These are phyloP conservation scores for Panaeolus papilionaceus DNA, from an alignment of 768 basidiomycete genomes.

Conservation along the genomic window DNA sequence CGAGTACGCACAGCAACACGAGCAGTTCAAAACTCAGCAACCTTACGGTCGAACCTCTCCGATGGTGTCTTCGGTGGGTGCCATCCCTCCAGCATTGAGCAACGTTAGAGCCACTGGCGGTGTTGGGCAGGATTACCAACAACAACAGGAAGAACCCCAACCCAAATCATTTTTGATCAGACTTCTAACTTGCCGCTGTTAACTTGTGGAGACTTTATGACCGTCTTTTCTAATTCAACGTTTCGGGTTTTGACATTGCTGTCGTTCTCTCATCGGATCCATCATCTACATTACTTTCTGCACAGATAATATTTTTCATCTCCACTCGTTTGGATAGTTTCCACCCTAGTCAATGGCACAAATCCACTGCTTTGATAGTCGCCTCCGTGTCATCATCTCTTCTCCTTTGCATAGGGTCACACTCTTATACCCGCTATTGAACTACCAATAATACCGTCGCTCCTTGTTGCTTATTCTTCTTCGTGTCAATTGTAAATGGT, in stretches of 20 bases:
- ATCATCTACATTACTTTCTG: slow-evolving; percentile 8
- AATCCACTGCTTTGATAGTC: slow-evolving; percentile 23
- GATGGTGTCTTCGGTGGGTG: slow-evolving; percentile 76
- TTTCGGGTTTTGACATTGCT: slow-evolving; percentile 11
- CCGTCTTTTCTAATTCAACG: not conserved
- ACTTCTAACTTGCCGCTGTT: slow-evolving; percentile 83
- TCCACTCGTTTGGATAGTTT: slow-evolving; percentile 19
- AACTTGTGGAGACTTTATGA: slow-evolving; percentile 24
- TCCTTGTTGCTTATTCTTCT: slow-evolving; percentile 39
- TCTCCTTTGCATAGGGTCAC: slow-evolving; percentile 25
- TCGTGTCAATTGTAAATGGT: slow-evolving; percentile 31
- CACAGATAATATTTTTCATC: slow-evolving; percentile 1
- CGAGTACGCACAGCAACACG: slow-evolving; percentile 65
- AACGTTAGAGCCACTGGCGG: slow-evolving; percentile 74
- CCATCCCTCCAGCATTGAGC: slow-evolving; percentile 75
- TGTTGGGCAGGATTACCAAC: slow-evolving; percentile 57
- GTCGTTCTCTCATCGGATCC: slow-evolving; percentile 13
- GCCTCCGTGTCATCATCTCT: slow-evolving; percentile 17
- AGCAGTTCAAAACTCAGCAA: slow-evolving; percentile 53
- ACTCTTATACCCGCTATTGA: slow-evolving; percentile 28
- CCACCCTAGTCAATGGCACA: slow-evolving; percentile 21
- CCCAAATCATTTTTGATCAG: slow-evolving; percentile 64
- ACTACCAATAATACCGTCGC: slow-evolving; percentile 24
- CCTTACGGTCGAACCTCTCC: slow-evolving; percentile 82
- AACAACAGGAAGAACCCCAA: slow-evolving; percentile 57